phyloP scores from a whole-genome alignment of 192 early-diverging fungal species.

The Funneliformis geosporum region DNA sequence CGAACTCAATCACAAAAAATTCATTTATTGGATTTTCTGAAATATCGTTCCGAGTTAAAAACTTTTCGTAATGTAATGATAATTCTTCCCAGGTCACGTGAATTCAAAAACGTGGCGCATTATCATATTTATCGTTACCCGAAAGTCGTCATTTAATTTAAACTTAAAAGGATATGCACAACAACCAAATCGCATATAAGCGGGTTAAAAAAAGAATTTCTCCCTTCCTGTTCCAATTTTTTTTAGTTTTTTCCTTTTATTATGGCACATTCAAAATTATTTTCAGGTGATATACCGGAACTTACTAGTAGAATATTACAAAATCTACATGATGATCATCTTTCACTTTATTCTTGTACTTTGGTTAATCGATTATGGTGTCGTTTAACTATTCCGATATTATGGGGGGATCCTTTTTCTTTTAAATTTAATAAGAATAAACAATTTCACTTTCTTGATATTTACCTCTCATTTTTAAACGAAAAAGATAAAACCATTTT shows the following conservation, averaged over 20 bases:
- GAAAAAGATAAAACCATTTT: background rate
- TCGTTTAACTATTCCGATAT: background rate
- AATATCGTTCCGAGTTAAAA: too few relatives aligned
- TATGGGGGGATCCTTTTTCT: conserved; percentile 3
- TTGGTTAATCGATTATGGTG: background rate
- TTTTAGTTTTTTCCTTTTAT: background rate
- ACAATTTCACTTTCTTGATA: background rate
- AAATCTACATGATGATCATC: background rate
- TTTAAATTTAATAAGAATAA: background rate
- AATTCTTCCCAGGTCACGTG: too few relatives aligned
- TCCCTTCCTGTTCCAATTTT: too few relatives aligned
- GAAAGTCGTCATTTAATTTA: too few relatives aligned
- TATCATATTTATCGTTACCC: too few relatives aligned
- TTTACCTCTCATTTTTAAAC: background rate
- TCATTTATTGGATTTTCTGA: too few relatives aligned
- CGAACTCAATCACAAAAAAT: too few relatives aligned
- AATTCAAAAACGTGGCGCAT: too few relatives aligned
- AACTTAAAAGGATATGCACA: too few relatives aligned
- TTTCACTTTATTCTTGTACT: background rate
- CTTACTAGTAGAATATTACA: background rate
- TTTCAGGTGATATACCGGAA: background rate
- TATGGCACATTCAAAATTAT: background rate
- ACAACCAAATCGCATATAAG: too few relatives aligned
- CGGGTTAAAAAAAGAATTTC: too few relatives aligned
- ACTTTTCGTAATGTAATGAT: too few relatives aligned